phyloP scores from a whole-genome alignment of 2,329 filamentous ascomycete species.

The Pseudovirgaria hyperparasitica region DNA sequence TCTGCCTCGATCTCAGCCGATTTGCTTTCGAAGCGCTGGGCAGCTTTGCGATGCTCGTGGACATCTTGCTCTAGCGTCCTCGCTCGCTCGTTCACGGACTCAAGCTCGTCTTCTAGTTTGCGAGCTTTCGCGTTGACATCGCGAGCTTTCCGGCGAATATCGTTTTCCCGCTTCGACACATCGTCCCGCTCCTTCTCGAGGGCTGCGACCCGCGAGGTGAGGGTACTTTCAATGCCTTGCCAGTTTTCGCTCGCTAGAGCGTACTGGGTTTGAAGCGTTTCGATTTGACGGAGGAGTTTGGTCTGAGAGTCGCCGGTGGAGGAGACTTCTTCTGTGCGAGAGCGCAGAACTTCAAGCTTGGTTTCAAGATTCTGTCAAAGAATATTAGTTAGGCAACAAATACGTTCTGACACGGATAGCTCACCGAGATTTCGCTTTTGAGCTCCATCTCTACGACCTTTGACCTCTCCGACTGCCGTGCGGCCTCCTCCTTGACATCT shows the following conservation, averaged over 20 bases:
- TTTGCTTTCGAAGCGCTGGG: slow-evolving; percentile 51
- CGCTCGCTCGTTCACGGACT: slow-evolving; percentile 52
- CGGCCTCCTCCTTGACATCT: slow-evolving; percentile 60
- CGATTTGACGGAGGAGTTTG: slow-evolving; percentile 84
- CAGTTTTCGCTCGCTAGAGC: slow-evolving; percentile 91
- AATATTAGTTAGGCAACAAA: slow-evolving; percentile 11
- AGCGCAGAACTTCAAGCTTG: slow-evolving; percentile 78
- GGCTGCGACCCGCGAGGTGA: slow-evolving; percentile 62
- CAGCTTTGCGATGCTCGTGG: slow-evolving; percentile 43
- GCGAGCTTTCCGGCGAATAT: slow-evolving; percentile 77
- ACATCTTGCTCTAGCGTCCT: slow-evolving; percentile 53
- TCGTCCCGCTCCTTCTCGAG: slow-evolving; percentile 91
- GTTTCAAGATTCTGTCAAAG: slow-evolving; percentile 56
- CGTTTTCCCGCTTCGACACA: slow-evolving; percentile 65
- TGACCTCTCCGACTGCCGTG: slow-evolving; percentile 58
- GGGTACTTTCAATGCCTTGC: slow-evolving; percentile 85
- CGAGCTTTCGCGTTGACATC: slow-evolving; percentile 62
- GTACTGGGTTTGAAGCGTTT: slow-evolving; percentile 92
- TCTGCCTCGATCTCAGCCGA: slow-evolving; percentile 52
- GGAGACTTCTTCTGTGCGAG: slow-evolving; percentile 76
- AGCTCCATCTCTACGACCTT: slow-evolving; percentile 62
- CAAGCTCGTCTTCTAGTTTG: slow-evolving; percentile 70
- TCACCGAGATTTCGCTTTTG: slow-evolving; percentile 56
- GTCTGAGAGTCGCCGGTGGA: slow-evolving; percentile 76
- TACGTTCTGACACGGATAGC: slow-evolving; percentile 3